Conservation (phyloP, 2,329 filamentous ascomycete genomes). For the Phyllosticta paracitricarpa region DNA sequence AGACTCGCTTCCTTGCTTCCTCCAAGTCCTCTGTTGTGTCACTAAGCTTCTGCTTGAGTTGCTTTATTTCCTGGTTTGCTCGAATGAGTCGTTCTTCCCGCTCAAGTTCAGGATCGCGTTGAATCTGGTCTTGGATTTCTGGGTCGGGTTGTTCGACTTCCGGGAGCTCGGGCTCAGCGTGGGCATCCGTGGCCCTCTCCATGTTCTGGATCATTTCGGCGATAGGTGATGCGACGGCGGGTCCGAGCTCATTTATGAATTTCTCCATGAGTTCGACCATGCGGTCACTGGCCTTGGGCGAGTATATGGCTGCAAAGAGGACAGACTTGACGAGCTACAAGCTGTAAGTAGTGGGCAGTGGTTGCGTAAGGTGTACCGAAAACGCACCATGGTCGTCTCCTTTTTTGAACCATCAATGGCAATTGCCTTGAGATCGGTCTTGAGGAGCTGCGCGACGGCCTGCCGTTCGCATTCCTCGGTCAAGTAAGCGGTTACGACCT, state of each 20-base stretch:
- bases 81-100: slow-evolving; percentile 41
- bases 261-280: slow-evolving; percentile 32
- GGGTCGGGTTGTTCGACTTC: slow-evolving; percentile 6
- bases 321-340: slow-evolving; percentile 38
- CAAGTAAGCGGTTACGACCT: slow-evolving; percentile 39
- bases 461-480: slow-evolving; percentile 35
- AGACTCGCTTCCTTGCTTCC: slow-evolving; percentile 30
- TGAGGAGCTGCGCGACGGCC: slow-evolving; percentile 21
- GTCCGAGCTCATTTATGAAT: slow-evolving; percentile 20
- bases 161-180: slow-evolving; percentile 4
- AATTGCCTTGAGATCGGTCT: slow-evolving; percentile 39
- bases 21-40: slow-evolving; percentile 34
- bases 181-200: slow-evolving; percentile 5
- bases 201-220: slow-evolving; percentile 32
- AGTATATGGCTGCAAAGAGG: slow-evolving; percentile 38
- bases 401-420: slow-evolving; percentile 32
- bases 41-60: slow-evolving; percentile 30
- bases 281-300: slow-evolving; percentile 37
- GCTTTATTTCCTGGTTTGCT: slow-evolving; percentile 36
- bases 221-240: slow-evolving; percentile 27
- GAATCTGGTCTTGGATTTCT: slow-evolving; percentile 1
- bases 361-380: not conserved
- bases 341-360: not conserved
- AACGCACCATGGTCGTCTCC: slow-evolving; percentile 24
- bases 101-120: slow-evolving; percentile 36